A percentile compares a stretch with the other conserved stretches of the same genome.
phyloP scores from a whole-genome alignment of 495 filamentous ascomycete genomes.

The Neurospora africana region DNA sequence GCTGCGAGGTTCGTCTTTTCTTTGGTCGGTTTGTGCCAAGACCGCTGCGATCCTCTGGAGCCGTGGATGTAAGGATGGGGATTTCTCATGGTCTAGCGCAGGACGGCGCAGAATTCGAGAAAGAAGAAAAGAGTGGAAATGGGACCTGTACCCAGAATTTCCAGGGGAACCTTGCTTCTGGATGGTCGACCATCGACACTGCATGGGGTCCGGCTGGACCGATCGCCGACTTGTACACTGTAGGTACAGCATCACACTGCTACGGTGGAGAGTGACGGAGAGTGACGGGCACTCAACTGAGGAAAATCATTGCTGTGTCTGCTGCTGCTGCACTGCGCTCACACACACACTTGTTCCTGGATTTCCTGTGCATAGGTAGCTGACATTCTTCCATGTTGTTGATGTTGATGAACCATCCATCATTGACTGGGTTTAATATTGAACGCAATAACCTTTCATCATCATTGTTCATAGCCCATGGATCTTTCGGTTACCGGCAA shows the following conservation, averaged over 20 bases:
- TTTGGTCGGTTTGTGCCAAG: background rate
- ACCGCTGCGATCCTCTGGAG: background rate
- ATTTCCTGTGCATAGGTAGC: background rate
- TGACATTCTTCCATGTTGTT: background rate
- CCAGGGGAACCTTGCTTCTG: background rate
- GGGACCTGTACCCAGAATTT: background rate
- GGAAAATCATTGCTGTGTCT: background rate
- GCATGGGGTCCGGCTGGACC: background rate
- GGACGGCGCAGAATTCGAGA: background rate
- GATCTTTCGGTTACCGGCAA: background rate
- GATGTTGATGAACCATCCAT: background rate
- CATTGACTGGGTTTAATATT: background rate
- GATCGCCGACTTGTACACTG: background rate
- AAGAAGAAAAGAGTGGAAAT: background rate
- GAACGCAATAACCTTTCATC: background rate
- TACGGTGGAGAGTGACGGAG: background rate
- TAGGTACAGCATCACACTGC: background rate
- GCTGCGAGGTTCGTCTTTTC: background rate
- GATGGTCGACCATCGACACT: background rate
- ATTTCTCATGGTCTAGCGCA: background rate
- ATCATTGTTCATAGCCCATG: background rate
- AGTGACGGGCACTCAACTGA: background rate
- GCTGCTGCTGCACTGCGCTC: background rate
- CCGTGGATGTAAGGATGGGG: background rate
- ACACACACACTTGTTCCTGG: background rate